A percentile compares a stretch with the other conserved stretches of the same genome.
phyloP scores from a whole-genome alignment of 192 early-diverging fungal species.

The Coemansia sp. region DNA sequence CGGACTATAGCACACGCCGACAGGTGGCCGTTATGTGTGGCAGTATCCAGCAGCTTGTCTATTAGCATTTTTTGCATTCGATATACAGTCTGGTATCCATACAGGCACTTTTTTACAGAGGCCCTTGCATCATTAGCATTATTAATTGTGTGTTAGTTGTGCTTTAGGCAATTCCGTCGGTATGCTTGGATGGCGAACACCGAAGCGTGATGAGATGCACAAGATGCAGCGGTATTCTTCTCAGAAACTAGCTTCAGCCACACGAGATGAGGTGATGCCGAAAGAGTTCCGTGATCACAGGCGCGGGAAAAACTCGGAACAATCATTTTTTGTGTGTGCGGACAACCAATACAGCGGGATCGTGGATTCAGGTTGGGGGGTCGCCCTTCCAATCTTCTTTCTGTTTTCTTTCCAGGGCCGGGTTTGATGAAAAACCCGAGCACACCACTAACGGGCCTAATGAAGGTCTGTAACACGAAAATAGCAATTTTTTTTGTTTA shows the following conservation, averaged over 20 bases:
- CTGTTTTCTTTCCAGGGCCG: background rate
- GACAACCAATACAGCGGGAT: background rate
- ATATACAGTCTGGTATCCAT: background rate
- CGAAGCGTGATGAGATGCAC: background rate
- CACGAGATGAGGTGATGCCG: background rate
- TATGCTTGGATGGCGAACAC: background rate
- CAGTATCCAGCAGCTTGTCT: background rate
- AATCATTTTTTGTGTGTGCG: background rate
- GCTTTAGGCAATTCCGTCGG: background rate
- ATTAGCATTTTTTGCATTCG: background rate
- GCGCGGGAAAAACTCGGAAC: slow-evolving; percentile 3
- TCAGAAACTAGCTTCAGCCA: background rate
- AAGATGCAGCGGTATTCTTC: background rate
- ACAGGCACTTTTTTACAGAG: background rate
- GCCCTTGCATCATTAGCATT: background rate
- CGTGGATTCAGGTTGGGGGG: background rate
- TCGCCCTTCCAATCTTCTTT: background rate
- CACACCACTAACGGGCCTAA: background rate
- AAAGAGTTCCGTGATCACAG: background rate
- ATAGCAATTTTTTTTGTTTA: background rate
- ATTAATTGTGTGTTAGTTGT: background rate
- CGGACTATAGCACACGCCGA: background rate
- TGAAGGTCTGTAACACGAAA: background rate
- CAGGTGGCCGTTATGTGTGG: no score
- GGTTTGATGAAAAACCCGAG: background rate